A percentile compares a stretch with the other conserved stretches of the same genome.
Evolutionary conservation across 257 asterid species (phyloP).

Genomic region (Solanum piurae): DNA sequence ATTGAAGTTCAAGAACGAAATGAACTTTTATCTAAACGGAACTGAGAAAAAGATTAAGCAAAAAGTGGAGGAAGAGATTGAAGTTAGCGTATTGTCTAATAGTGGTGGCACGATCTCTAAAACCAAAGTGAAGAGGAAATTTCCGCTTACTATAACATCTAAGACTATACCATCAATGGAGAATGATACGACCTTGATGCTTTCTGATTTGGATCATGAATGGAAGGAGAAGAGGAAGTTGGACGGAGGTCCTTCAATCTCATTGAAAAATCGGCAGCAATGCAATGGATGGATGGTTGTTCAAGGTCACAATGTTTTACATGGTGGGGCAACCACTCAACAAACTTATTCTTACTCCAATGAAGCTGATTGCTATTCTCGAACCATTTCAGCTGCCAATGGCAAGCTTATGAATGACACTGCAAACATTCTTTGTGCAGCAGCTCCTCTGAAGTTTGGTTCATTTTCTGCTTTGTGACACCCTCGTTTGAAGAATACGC

Average conservation of each 20-base stretch:
- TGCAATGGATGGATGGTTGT: slow-evolving; percentile 61
- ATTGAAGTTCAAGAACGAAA: slow-evolving; percentile 39
- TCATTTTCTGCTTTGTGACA: not conserved
- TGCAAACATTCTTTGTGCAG: slow-evolving; percentile 26
- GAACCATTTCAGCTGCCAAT: slow-evolving; percentile 26
- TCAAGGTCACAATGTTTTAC: slow-evolving; percentile 38
- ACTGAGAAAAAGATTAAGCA: slow-evolving; percentile 38
- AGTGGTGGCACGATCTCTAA: slow-evolving; percentile 10
- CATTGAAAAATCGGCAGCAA: slow-evolving; percentile 27
- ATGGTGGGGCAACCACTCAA: slow-evolving; percentile 39
- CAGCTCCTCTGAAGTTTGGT: slow-evolving; percentile 5
- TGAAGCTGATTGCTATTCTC: slow-evolving; percentile 30
- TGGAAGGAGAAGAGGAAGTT: slow-evolving; percentile 35
- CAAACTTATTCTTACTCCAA: slow-evolving; percentile 30
- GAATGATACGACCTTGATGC: slow-evolving; percentile 19
- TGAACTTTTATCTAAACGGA: slow-evolving; percentile 31
- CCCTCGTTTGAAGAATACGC: not conserved
- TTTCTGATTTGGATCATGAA: slow-evolving; percentile 30
- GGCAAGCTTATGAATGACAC: slow-evolving; percentile 32
- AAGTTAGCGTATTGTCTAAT: slow-evolving; percentile 16
- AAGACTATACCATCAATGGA: slow-evolving; percentile 19
- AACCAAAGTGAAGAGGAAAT: slow-evolving; percentile 18
- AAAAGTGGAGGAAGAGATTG: slow-evolving; percentile 28
- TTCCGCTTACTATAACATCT: slow-evolving; percentile 34
- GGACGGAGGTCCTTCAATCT: slow-evolving; percentile 7